Conservation (phyloP, 345 rosid genomes). For the Bruguiera parviflora region DNA sequence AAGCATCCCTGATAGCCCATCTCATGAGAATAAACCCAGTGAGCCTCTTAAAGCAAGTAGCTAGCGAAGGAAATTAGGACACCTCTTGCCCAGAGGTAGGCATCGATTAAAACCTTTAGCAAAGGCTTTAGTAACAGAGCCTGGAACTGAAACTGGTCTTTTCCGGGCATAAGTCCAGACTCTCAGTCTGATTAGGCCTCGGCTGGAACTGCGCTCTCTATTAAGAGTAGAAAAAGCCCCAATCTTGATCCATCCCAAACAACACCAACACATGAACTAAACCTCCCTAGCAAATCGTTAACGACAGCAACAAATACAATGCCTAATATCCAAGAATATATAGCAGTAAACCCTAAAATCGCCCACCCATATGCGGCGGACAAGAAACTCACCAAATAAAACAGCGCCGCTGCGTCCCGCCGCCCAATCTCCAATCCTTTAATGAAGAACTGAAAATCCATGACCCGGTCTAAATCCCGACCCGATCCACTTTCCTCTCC, state of each 20-base stretch:
- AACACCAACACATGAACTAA: slow-evolving; percentile 46
- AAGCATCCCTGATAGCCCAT: slow-evolving; percentile 90
- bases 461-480: slow-evolving; percentile 36
- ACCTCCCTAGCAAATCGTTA: slow-evolving; percentile 62
- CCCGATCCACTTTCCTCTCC: slow-evolving; percentile 24
- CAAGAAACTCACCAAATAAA: slow-evolving; percentile 64
- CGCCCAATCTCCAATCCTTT: slow-evolving; percentile 70
- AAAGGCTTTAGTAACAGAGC: too few relatives aligned
- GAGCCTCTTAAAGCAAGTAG: slow-evolving; percentile 68
- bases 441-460: slow-evolving; percentile 56
- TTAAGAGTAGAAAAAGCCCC: too few relatives aligned
- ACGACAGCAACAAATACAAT: slow-evolving; percentile 64
- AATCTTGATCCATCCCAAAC: slow-evolving; percentile 74
- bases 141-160: too few relatives aligned
- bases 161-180: too few relatives aligned
- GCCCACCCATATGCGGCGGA: slow-evolving; percentile 95
- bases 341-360: slow-evolving; percentile 75
- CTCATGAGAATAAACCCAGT: slow-evolving; percentile 80
- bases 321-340: slow-evolving; percentile 77
- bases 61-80: too few relatives aligned
- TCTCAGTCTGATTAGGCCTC: too few relatives aligned
- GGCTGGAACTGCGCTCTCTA: too few relatives aligned
- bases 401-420: slow-evolving; percentile 65
- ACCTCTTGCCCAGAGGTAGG: too few relatives aligned
- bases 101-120: too few relatives aligned